Evolutionary conservation across 1,139 yeast genomes (phyloP), one percentile per base, ranked within the genome.

Genomic region (Suhomyces chickasaworum): DNA sequence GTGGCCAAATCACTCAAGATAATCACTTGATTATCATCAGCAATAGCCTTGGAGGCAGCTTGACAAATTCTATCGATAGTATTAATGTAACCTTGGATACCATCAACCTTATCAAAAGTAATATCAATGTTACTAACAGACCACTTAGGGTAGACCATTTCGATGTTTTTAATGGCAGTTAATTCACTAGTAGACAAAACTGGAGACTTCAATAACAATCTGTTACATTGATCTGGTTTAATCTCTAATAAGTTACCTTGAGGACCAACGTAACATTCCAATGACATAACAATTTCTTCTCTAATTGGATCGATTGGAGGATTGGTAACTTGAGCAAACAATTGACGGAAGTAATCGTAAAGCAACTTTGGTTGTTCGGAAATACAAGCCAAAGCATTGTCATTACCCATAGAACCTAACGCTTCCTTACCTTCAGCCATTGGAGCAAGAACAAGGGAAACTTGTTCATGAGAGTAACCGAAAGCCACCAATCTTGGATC

Each of bases 231-330:
- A 51, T 80, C 78, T 18, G 97, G 86, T 63, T 85, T 84, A 90
- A 90, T 89, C 68, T 93, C 98, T 61, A 93, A 79, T 55, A 93
- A 74, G 65, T 93, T 93, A 53, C 98, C 97, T 69, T 93, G 98
- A 20, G 99, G 98, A 47, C 99, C 99, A 59, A 93, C 84, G 68
- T 88, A 89, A 73, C 99, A 93, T 66, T 91, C 97, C 58, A 93
- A 78, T 15, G 97, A 89, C 99, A 93, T 93, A 64, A 93, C 98
- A 58, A 93, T 89, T 53, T 86, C 84, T 71, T 93, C 99, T 67
- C 99, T 85, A 58, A 93, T 93, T 43, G 99, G 98, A 67, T 93
- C 99, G 63, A 93, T 93, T 47, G 99, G 99, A 50, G 99, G 99
- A 69, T 93, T 93, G 36, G 99, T 93, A 47, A 93, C 99, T 72